A percentile compares a stretch with the other conserved stretches of the same genome.
phyloP scores from a whole-genome alignment of 1,284 basidiomycete species.

The Papiliotrema fonsecae region DNA sequence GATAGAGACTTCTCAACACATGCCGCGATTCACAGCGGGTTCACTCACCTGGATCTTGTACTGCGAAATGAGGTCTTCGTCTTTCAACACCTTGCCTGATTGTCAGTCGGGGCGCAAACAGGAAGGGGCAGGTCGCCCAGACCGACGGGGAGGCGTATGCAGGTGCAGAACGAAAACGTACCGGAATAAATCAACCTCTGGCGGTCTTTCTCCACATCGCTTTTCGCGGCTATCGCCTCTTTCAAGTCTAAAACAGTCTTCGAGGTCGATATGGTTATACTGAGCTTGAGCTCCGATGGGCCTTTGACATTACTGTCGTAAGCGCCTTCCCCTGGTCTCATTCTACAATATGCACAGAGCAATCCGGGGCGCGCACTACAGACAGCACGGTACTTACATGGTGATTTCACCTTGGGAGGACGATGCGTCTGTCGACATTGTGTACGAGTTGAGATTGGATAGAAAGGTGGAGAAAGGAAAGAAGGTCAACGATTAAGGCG shows the following conservation, averaged over 20 bases:
- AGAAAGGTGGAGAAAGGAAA: too few relatives aligned
- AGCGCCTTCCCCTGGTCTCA: too few relatives aligned
- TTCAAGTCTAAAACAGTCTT: conserved; percentile 78
- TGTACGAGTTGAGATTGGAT: too few relatives aligned
- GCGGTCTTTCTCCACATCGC: conserved; percentile 75
- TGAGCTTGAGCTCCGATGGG: conserved; percentile 82
- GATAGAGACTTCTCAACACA: too few relatives aligned
- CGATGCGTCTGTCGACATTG: too few relatives aligned
- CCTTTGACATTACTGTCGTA: conserved; percentile 56
- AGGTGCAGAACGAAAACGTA: too few relatives aligned
- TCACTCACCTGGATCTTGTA: conserved; percentile 72
- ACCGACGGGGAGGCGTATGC: too few relatives aligned
- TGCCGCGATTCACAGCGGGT: neutral
- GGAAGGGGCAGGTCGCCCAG: conserved; percentile 34
- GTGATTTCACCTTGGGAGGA: too few relatives aligned
- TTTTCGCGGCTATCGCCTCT: conserved; percentile 72
- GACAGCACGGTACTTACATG: too few relatives aligned
- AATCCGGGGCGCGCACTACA: too few relatives aligned
- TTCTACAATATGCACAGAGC: too few relatives aligned
- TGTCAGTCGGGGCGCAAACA: conserved; percentile 1
- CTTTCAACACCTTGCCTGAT: conserved; percentile 55
- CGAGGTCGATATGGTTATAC: conserved; percentile 66
- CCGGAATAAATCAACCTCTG: conserved; percentile 85
- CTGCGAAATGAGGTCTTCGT: conserved; percentile 70
- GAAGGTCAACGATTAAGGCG: too few relatives aligned